A percentile compares a stretch with the other conserved stretches of the same genome.
phyloP scores from a whole-genome alignment of 139 green algal species.

The Gonium pectorale region DNA sequence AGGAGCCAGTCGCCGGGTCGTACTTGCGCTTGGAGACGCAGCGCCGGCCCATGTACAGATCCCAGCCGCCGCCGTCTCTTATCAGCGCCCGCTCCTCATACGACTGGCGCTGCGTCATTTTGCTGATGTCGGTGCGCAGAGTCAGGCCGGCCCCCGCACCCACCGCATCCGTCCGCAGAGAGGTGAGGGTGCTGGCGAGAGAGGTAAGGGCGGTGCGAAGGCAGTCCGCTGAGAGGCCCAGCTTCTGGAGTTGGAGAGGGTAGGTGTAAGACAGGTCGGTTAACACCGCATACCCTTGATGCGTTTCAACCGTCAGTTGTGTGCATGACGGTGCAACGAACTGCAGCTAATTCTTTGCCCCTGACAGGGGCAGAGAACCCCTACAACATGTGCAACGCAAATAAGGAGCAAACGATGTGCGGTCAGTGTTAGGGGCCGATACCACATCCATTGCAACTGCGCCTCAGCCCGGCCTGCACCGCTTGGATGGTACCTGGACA shows the following conservation, averaged over 20 bases:
- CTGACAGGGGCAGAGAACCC: too few relatives aligned
- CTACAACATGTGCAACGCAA: background rate
- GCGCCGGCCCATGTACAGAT: background rate
- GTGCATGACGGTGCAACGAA: too few relatives aligned
- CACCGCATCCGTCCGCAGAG: slow-evolving; percentile 16
- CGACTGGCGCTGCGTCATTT: background rate
- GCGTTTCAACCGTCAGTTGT: too few relatives aligned
- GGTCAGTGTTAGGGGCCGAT: too few relatives aligned
- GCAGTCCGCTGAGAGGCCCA: slow-evolving; percentile 45
- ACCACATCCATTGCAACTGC: too few relatives aligned
- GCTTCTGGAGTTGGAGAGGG: slow-evolving; percentile 39
- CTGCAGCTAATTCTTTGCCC: too few relatives aligned
- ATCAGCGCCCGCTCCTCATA: background rate
- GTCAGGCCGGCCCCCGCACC: background rate
- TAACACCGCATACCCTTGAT: too few relatives aligned
- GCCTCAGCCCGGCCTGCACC: too few relatives aligned
- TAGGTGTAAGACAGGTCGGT: background rate
- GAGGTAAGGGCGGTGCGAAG: slow-evolving; percentile 55
- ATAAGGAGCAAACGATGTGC: too few relatives aligned
- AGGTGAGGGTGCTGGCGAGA: slow-evolving; percentile 50
- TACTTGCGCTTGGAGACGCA: slow-evolving; percentile 23
- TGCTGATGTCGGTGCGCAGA: slow-evolving; percentile 38
- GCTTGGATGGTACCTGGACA: too few relatives aligned
- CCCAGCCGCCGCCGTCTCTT: background rate
- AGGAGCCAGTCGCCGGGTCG: background rate